Conservation (phyloP, 495 filamentous ascomycete genomes). For the Barbatosphaeria neglecta region DNA sequence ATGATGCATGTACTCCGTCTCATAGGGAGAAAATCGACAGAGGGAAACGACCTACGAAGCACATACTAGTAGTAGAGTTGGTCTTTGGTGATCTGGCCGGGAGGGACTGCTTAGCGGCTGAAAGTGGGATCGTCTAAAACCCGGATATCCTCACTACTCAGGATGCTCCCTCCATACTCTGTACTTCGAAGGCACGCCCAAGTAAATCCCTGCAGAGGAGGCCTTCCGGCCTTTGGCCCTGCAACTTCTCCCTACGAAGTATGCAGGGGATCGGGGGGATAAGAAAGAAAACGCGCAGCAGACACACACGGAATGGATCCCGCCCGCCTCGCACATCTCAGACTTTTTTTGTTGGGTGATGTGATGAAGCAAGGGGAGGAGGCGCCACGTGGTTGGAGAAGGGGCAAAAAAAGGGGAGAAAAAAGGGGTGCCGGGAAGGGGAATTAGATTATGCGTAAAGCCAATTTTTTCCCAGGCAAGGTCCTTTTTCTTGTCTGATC, state of each 20-base stretch:
- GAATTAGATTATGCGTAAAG: neutral
- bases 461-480: too few species aligned
- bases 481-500: too few species aligned
- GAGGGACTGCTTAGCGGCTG: neutral
- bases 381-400: neutral
- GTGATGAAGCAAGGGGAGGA: neutral
- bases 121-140: conserved; percentile 1
- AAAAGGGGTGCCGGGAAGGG: neutral
- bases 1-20: neutral
- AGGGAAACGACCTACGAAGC: too few species aligned
- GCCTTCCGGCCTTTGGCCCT: too few species aligned
- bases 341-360: too few species aligned
- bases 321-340: too few species aligned
- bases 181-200: too few species aligned
- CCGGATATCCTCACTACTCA: neutral
- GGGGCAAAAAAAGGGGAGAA: neutral
- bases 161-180: neutral
- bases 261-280: neutral
- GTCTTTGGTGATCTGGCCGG: neutral
- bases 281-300: neutral
- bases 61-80: neutral
- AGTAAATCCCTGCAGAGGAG: too few species aligned
- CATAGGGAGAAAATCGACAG: neutral
- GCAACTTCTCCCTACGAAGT: too few species aligned
- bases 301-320: neutral